These are phyloP conservation scores for Claviceps humidiphila DNA, from an alignment of 2,329 filamentous ascomycete genomes.

Conservation along the genomic window DNA sequence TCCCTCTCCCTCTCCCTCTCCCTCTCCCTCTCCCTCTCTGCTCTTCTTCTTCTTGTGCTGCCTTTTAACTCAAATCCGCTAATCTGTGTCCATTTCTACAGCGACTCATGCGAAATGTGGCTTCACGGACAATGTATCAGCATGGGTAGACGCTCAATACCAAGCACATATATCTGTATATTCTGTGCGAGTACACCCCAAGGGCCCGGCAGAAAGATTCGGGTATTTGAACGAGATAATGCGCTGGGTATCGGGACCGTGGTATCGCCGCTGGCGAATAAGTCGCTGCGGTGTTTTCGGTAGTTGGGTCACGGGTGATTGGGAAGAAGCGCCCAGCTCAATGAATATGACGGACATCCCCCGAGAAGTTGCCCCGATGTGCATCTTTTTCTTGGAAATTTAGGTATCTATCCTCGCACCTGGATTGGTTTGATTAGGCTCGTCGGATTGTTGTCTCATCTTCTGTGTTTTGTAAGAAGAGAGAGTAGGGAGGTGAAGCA, in stretches of 20 bases:
- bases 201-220: constrained; percentile 32
- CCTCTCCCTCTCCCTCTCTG: not conserved
- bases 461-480: not conserved
- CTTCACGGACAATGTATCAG: constrained; percentile 51
- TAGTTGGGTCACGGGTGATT: constrained; percentile 10
- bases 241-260: constrained; percentile 18
- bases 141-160: constrained; percentile 41
- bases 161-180: constrained; percentile 49
- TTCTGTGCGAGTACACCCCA: constrained; percentile 50
- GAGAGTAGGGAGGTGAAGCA: too few relatives aligned
- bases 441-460: not conserved
- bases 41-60: not conserved
- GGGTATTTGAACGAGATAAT: constrained; percentile 27
- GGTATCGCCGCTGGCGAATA: constrained; percentile 28
- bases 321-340: not conserved
- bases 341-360: too few relatives aligned
- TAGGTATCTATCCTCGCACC: not conserved
- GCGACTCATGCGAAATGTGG: constrained; percentile 52
- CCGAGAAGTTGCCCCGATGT: too few relatives aligned
- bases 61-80: not conserved
- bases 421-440: not conserved
- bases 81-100: constrained; percentile 14
- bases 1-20: not conserved
- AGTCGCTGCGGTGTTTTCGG: constrained; percentile 29
- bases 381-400: not conserved